Percentiles rank a stretch among this genome's conserved stretches.
Conservation (phyloP, 495 filamentous ascomycete genomes). For the Tuber umbilicatum region DNA sequence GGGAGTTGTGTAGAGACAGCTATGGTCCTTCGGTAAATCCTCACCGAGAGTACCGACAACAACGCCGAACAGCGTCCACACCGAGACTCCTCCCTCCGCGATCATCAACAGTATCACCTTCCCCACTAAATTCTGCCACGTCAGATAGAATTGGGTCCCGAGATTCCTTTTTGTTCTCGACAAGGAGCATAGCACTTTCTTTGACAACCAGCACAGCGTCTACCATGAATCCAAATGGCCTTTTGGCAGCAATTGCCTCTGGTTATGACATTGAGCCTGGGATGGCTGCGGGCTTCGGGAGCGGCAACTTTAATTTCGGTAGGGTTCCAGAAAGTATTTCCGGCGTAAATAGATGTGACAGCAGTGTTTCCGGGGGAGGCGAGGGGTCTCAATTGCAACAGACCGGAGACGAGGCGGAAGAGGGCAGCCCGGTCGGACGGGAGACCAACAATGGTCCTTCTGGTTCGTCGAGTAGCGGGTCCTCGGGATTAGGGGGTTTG, state of each 20-base stretch:
- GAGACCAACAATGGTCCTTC: neutral
- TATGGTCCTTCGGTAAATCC: constrained; percentile 61
- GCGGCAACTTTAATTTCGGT: constrained; percentile 44
- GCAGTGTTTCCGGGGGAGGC: constrained; percentile 8
- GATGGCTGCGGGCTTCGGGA: constrained; percentile 31
- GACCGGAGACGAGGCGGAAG: constrained; percentile 15
- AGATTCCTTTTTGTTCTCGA: constrained; percentile 48
- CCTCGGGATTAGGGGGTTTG: constrained; percentile 11
- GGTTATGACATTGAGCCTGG: constrained; percentile 42
- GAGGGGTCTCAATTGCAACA: constrained; percentile 28
- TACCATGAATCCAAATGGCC: constrained; percentile 67
- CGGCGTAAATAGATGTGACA: constrained; percentile 29
- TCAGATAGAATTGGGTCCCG: constrained; percentile 21
- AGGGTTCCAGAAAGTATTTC: constrained; percentile 39
- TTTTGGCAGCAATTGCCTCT: constrained; percentile 56
- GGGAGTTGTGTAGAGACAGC: constrained; percentile 72
- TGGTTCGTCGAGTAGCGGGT: constrained; percentile 7
- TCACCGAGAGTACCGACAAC: constrained; percentile 45
- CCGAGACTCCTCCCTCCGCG: constrained; percentile 28
- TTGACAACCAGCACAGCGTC: constrained; percentile 71
- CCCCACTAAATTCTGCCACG: constrained; percentile 24
- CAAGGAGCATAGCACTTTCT: constrained; percentile 78
- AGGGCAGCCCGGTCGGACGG: neutral
- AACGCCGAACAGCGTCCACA: constrained; percentile 39
- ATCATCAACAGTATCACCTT: constrained; percentile 41